These are phyloP conservation scores for Tanacetum coccineum DNA, from an alignment of 129 eudicot genomes.

Conservation along the genomic window DNA sequence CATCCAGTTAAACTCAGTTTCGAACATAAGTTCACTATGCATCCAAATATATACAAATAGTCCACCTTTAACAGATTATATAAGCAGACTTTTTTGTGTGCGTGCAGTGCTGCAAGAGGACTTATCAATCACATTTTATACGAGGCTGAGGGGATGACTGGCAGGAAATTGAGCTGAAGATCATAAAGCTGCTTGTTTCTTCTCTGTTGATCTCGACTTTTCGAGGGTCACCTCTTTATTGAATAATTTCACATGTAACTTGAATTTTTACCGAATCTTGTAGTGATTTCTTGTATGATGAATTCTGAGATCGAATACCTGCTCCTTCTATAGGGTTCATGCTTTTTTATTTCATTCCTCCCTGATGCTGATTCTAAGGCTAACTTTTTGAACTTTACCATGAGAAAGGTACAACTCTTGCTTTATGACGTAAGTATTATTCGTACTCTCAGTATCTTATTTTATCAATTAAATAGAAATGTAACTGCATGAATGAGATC, in stretches of 20 bases:
- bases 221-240: constrained; percentile 2
- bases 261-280: constrained; percentile 7
- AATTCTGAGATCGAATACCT: not conserved
- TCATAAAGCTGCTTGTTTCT: constrained; percentile 23
- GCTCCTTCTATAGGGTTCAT: not conserved
- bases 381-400: not conserved
- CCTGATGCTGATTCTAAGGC: not conserved
- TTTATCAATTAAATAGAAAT: not conserved
- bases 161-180: constrained; percentile 73
- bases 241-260: constrained; percentile 17
- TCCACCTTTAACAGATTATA: not conserved
- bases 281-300: constrained; percentile 1
- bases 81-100: not conserved
- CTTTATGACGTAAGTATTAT: not conserved
- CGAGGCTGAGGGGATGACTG: constrained; percentile 82
- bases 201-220: constrained; percentile 14
- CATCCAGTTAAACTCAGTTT: no score
- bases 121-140: constrained; percentile 87
- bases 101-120: constrained; percentile 94
- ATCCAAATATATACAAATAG: not conserved
- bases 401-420: not conserved
- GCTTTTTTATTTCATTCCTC: not conserved
- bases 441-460: not conserved
- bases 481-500: not conserved
- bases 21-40: no score